A percentile compares a stretch with the other conserved stretches of the same genome.
Evolutionary conservation across 768 basidiomycete genomes (phyloP).

Genomic region (Cystobasidiopsis lactophilus): DNA sequence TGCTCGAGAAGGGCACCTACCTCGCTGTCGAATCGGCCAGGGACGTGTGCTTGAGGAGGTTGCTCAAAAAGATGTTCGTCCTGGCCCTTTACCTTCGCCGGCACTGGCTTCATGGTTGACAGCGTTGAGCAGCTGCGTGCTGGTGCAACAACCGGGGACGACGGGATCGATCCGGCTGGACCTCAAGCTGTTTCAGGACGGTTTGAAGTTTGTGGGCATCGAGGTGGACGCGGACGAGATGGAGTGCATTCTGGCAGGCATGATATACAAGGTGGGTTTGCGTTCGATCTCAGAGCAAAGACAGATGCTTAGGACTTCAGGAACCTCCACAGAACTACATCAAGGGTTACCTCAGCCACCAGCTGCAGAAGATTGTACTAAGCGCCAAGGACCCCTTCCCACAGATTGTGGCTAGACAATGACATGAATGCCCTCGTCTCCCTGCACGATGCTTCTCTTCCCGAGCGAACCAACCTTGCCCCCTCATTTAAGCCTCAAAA

Average conservation of each 20-base stretch:
- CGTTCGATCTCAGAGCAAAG: too few species aligned
- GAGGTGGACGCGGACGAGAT: conserved; percentile 48
- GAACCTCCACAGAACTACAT: conserved; percentile 38
- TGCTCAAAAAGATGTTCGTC: conserved; percentile 38
- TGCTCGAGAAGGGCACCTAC: conserved; percentile 72
- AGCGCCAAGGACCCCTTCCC: conserved; percentile 35
- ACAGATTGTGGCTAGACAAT: conserved; percentile 3
- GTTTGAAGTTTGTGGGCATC: not conserved
- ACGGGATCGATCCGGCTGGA: not conserved
- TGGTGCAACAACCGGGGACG: not conserved
- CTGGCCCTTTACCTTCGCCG: not conserved
- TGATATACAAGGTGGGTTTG: conserved; percentile 51
- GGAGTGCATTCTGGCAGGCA: conserved; percentile 54
- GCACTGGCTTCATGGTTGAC: not conserved
- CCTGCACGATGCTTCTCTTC: not conserved
- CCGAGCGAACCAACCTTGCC: not conserved
- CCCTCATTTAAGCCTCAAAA: too few species aligned
- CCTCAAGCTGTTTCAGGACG: not conserved
- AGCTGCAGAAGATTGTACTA: conserved; percentile 83
- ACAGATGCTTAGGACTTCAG: not conserved
- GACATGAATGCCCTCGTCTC: not conserved
- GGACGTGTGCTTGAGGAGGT: conserved; percentile 59
- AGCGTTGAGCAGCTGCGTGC: not conserved
- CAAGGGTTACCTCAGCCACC: conserved; percentile 89
- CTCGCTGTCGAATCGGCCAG: conserved; percentile 68